phyloP scores from a whole-genome alignment of 352 stramenopile genomes.

The Phytopythium oedochilum region DNA sequence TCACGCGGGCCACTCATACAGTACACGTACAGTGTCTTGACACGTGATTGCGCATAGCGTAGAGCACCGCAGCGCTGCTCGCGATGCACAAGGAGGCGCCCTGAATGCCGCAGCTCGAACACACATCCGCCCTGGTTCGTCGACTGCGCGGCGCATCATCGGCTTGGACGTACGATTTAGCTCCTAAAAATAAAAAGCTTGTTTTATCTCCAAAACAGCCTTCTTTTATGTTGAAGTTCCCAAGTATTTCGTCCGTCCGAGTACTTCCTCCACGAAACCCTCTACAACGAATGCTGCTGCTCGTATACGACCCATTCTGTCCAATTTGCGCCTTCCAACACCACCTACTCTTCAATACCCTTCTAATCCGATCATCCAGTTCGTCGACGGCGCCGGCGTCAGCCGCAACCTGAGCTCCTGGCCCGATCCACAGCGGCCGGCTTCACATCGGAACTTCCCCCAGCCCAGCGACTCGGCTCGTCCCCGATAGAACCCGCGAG shows the following conservation, averaged over 20 bases:
- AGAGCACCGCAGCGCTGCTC: too few relatives aligned
- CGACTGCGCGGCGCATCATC: background rate
- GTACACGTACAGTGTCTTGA: background rate
- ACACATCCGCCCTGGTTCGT: background rate
- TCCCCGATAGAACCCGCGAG: background rate
- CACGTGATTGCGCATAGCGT: constrained; percentile 1
- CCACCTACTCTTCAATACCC: background rate
- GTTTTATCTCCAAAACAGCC: too few relatives aligned
- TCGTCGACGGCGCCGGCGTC: too few relatives aligned
- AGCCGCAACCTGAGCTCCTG: too few relatives aligned
- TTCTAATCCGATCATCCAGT: background rate
- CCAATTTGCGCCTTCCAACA: too few relatives aligned
- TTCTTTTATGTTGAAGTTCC: constrained; percentile 8
- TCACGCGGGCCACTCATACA: background rate
- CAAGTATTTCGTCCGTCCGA: constrained; percentile 2
- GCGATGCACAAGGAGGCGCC: too few relatives aligned
- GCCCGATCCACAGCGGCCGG: too few relatives aligned
- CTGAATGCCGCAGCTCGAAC: background rate
- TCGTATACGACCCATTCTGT: too few relatives aligned
- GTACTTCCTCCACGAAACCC: background rate
- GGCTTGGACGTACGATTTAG: background rate
- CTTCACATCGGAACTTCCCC: constrained; percentile 5
- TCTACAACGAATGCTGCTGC: background rate
- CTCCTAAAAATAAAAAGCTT: too few relatives aligned
- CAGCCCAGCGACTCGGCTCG: background rate